Base-by-base conservation (phyloP, 192 early-diverging fungal species). In the Backusella westeae region DNA sequence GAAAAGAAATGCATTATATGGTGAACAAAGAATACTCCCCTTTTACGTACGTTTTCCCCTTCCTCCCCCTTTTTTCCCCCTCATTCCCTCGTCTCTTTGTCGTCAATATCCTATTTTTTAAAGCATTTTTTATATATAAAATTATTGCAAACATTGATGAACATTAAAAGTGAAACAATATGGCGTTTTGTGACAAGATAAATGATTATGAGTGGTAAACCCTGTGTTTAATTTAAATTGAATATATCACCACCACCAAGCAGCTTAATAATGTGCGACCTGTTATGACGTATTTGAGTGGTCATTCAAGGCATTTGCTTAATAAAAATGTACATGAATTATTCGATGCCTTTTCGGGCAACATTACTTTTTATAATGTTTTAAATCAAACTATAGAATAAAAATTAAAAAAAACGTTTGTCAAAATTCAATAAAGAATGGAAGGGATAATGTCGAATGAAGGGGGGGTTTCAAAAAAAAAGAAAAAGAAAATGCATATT, bases 1-100 rank as follows among this genome's bases (percentile, higher is more conserved):
- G 21, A 56, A 17, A 75, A 86, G 6, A 88, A 89, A 74, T 91
- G 89, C 71, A 19, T 78, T 52, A 67, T 81, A 29, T 81, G 80
- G 80, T 81, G 77, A 69, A 14, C 17, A 39, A 19, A 9, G 1
- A 2, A 9, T 56, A 26, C 56, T 4, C n/a, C 3, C 10, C n/a
- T 23, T 56, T 21, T 3, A 32, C 32, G 7, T 21, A 9, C 21
- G 23, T 26, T 23, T 56, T 1, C 21, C 21, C 21, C 26, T 12
- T 59, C 39, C 12, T 34, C 3, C 5, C 12, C 12, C 10, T 6
- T 26, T n/a, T 68, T 68, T 35, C n/a, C 3, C 2, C 32, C 1
- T 36, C 34, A 35, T 68, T 68, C 35, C 23, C 67, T 35, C 65
- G 15, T 34, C 15, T 15, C 23, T 7, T 19, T 26, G 10, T 67